Percentiles rank a stretch among this genome's conserved stretches.
These are phyloP conservation scores for Goffeauzyma gilvescens DNA, from an alignment of 768 basidiomycete species.

Conservation along the genomic window DNA sequence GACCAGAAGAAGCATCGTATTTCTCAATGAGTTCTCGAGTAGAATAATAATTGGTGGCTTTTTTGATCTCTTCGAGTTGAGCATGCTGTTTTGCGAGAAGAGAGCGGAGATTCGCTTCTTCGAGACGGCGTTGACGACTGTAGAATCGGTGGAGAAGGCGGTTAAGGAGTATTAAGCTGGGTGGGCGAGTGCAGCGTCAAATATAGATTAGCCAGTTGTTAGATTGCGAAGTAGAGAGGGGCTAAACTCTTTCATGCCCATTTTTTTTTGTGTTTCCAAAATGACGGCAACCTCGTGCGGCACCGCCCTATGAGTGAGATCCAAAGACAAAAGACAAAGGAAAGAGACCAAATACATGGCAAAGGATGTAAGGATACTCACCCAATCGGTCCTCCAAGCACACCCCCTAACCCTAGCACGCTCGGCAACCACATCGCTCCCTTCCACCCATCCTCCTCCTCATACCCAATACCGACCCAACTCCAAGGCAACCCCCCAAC, in stretches of 20 bases:
- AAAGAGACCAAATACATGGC: not conserved
- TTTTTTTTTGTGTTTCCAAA: constrained; percentile 23
- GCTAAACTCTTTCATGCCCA: constrained; percentile 19
- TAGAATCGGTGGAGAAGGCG: not conserved
- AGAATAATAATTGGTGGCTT: constrained; percentile 86
- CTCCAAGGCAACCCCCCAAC: constrained; percentile 24
- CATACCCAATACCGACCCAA: constrained; percentile 15
- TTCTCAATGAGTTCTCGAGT: constrained; percentile 76
- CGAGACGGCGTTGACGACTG: not conserved
- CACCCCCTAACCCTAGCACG: constrained; percentile 14
- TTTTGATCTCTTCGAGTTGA: constrained; percentile 89
- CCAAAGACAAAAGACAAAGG: not conserved
- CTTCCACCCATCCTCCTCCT: too few species aligned
- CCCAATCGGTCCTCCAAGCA: constrained; percentile 23
- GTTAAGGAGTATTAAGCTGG: not conserved
- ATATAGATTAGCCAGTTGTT: not conserved
- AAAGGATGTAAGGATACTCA: constrained; percentile 11
- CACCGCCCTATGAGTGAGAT: constrained; percentile 14
- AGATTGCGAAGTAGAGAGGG: not conserved
- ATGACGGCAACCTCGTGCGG: constrained; percentile 19
- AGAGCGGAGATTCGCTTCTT: constrained; percentile 60
- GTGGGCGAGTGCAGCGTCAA: not conserved
- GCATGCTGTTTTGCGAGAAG: constrained; percentile 59
- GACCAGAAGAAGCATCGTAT: constrained; percentile 47
- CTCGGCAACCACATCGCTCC: too few species aligned